Percentiles rank a stretch among this genome's conserved stretches.
Evolutionary conservation across 2,329 filamentous ascomycete genomes (phyloP).

Genomic region (Colletotrichum cuscutae): DNA sequence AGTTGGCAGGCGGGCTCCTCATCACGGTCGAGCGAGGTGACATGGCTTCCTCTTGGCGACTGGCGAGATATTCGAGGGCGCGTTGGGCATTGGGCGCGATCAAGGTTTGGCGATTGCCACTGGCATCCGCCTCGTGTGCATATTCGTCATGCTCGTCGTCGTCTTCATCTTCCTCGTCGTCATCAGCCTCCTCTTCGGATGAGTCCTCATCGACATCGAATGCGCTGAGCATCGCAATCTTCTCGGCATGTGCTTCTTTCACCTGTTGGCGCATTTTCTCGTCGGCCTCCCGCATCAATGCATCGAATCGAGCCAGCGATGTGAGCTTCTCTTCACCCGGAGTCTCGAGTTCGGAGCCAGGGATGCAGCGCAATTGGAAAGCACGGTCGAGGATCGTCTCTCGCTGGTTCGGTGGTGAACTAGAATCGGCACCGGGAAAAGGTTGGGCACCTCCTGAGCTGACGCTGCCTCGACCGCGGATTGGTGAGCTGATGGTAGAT

Average conservation of each 20-base stretch:
- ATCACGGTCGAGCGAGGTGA: slow-evolving; percentile 48
- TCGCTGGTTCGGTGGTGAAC: slow-evolving; percentile 63
- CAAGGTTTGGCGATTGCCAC: slow-evolving; percentile 42
- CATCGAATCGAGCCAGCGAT: slow-evolving; percentile 73
- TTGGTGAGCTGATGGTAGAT: slow-evolving; percentile 67
- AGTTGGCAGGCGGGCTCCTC: slow-evolving; percentile 36
- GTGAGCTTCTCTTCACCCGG: slow-evolving; percentile 72
- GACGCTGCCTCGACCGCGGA: slow-evolving; percentile 64
- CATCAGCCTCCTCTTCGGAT: slow-evolving; percentile 51
- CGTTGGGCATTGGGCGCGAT: slow-evolving; percentile 60
- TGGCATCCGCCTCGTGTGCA: slow-evolving; percentile 44
- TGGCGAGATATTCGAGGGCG: slow-evolving; percentile 62
- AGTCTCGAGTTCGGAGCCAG: slow-evolving; percentile 64
- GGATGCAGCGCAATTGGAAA: slow-evolving; percentile 71
- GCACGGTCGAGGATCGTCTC: slow-evolving; percentile 76
- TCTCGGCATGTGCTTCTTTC: slow-evolving; percentile 42
- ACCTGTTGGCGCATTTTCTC: slow-evolving; percentile 56
- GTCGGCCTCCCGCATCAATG: slow-evolving; percentile 71
- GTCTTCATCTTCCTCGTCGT: slow-evolving; percentile 53
- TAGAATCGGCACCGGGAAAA: slow-evolving; percentile 51
- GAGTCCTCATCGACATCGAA: slow-evolving; percentile 63
- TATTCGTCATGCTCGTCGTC: slow-evolving; percentile 54
- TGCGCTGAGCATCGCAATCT: slow-evolving; percentile 54
- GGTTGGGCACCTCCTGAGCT: slow-evolving; percentile 57
- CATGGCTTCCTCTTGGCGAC: slow-evolving; percentile 49